Evolutionary conservation across 805 yeast genomes (phyloP).

Genomic region (Wickerhamiella alocasiicola): DNA sequence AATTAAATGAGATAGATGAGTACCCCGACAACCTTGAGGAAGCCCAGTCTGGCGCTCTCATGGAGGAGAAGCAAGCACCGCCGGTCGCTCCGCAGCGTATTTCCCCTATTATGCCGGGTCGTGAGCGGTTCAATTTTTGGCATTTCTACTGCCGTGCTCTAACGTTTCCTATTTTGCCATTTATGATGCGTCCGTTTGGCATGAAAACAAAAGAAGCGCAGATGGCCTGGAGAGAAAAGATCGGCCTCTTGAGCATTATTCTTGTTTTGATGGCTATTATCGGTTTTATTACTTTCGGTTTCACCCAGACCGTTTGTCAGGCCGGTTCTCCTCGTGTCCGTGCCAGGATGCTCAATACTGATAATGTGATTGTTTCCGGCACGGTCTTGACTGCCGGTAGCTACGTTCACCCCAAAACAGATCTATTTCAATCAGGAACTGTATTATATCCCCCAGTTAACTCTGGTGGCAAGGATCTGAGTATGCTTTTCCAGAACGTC

Average conservation of each 20-base stretch:
- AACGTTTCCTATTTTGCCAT: slow-evolving; percentile 89
- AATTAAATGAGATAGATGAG: slow-evolving; percentile 10
- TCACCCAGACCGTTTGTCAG: slow-evolving; percentile 71
- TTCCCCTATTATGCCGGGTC: slow-evolving; percentile 17
- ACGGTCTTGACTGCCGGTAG: slow-evolving; percentile 57
- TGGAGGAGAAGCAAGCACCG: not conserved
- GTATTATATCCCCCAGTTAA: slow-evolving; percentile 74
- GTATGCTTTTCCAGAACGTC: slow-evolving; percentile 81
- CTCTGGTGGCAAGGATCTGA: slow-evolving; percentile 48
- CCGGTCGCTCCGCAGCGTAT: not conserved
- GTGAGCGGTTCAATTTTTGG: slow-evolving; percentile 43
- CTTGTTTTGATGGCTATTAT: slow-evolving; percentile 60
- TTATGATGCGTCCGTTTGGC: slow-evolving; percentile 59
- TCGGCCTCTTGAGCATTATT: slow-evolving; percentile 70
- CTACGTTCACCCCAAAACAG: slow-evolving; percentile 68
- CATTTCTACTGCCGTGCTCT: slow-evolving; percentile 61
- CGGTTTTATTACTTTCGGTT: slow-evolving; percentile 82
- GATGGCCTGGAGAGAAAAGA: slow-evolving; percentile 94
- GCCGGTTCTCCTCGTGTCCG: slow-evolving; percentile 37
- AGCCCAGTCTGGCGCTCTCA: not conserved
- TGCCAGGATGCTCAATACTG: slow-evolving; percentile 45
- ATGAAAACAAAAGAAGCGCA: slow-evolving; percentile 70
- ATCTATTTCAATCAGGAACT: slow-evolving; percentile 54
- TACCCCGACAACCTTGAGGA: slow-evolving; percentile 12
- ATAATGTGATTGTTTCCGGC: slow-evolving; percentile 68